Evolutionary conservation across 805 yeast genomes (phyloP), one percentile per base, ranked within the genome.

Genomic region (Komagataella ulmi): DNA sequence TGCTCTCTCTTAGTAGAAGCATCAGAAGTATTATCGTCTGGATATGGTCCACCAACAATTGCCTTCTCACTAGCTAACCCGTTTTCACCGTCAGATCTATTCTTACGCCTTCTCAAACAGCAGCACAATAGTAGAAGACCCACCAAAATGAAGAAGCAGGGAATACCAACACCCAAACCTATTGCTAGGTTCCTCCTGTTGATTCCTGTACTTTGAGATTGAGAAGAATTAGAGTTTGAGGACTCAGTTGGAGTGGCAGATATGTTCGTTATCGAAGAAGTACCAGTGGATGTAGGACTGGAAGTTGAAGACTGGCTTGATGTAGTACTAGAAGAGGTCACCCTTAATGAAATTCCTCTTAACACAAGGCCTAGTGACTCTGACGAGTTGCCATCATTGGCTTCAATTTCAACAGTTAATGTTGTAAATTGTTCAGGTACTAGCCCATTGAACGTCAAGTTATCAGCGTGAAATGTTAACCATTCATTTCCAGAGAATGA

Each of bases 161-260:
- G 96, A 48, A 93, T 74, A 1, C 84, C 87, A n/a, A 86, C 90
- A 52, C 97, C 97, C 54, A 90, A 75, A 1, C 90, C 96, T 61
- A 91, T 85, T 0, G 96, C 96, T n/a, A 87, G 70, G 2, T 77
- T 76, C 56, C 77, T 83, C 50, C 70, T 72, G 47, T 65, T 67
- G 44, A 51, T 51, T 46, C 51, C 50, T 48, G 24, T 57, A 50
- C 14, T 61, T 51, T 21, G 49, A 17, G 58, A 47, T 12, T 59
- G 52, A 8, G 62, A 44, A 7, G 65, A 49, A 14, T 67, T 51
- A 2, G 73, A 48, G 4, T 70, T 50, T 3, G 61, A 51, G 3
- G 58, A 46, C 23, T 55, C 48, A 2, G 66, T 48, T 17, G 70
- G 49, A 7, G 70, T 50, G 1, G 69, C 30, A n/a, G 65, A 44